Percentiles rank a stretch among this genome's conserved stretches.
Evolutionary conservation across 1,284 basidiomycete genomes (phyloP).

Genomic region (Cryptococcus deneoformans): DNA sequence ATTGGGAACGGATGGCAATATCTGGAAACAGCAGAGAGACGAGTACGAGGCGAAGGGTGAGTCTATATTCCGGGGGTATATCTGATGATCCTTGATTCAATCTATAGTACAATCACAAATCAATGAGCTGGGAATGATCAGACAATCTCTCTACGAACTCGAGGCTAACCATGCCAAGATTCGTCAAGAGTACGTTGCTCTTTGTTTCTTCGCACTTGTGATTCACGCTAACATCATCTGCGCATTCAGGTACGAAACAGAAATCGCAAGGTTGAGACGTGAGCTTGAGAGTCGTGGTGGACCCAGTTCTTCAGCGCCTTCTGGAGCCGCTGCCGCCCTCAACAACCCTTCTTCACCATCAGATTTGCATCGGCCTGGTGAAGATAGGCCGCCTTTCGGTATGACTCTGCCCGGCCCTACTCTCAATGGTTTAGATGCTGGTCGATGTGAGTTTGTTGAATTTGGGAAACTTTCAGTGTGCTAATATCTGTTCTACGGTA

Average conservation of each 20-base stretch:
- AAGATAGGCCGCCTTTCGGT: conserved; percentile 11
- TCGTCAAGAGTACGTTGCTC: conserved; percentile 56
- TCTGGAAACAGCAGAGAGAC: conserved; percentile 74
- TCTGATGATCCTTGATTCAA: background rate
- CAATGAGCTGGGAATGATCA: conserved; percentile 68
- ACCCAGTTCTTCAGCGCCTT: conserved; percentile 1
- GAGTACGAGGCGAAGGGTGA: conserved; percentile 85
- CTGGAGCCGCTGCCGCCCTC: conserved; percentile 11
- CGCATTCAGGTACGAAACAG: conserved; percentile 62
- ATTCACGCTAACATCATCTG: background rate
- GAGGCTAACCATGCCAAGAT: conserved; percentile 70
- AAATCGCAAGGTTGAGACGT: conserved; percentile 62
- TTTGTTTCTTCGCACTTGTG: too few species aligned
- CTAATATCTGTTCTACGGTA: background rate
- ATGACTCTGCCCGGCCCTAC: conserved; percentile 25
- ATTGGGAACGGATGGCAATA: conserved; percentile 64
- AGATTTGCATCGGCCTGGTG: conserved; percentile 29
- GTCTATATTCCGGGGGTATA: conserved; percentile 19
- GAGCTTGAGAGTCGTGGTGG: conserved; percentile 59
- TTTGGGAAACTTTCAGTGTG: background rate
- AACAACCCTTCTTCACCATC: conserved; percentile 32
- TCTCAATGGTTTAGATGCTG: conserved; percentile 30
- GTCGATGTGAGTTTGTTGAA: conserved; percentile 12
- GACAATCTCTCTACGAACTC: conserved; percentile 72
- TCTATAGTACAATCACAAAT: conserved; percentile 66